Evolutionary conservation across 768 basidiomycete genomes (phyloP), one percentile per base, ranked within the genome.

Genomic region (Favolaschia claudopus): DNA sequence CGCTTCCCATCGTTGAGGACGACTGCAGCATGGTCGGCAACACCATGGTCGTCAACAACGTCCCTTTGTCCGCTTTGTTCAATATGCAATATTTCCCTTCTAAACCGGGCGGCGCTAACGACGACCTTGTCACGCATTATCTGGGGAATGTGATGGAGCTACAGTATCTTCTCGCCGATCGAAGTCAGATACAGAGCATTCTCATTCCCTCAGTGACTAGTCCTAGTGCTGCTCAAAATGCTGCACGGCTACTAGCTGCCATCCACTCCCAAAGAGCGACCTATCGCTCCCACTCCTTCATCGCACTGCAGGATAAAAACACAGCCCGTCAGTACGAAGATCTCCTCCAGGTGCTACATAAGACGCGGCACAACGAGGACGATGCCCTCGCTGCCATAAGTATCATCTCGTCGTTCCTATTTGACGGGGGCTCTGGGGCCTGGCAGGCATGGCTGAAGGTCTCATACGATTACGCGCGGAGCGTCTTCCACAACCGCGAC

Each of bases 371-470:
- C 67, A 81, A 76, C 15, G 82, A 86, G 48, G 89, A 89, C 32
- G 89, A 92, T 63, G 92, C 92, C 20, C 88, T 93, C 76, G 89
- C 91, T 0, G 89, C 89, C 4, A 76, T 94, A 19, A 89, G 89
- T 58, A 77, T 91, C 65, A 84, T 94, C 27, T 92, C 91, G 17
- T 82, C 85, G 38, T 86, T 87, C 75, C 85, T 93, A 51, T 93
- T 94, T 75, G 83, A 85, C 13, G 92, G 92, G 4, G 91, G 92
- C 6, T 74, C 77, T 10, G 91, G 92, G 4, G 72, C 77, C 37
- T 94, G 92, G 92, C 71, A 80, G 24, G 63, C 77, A 15, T 94
- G 89, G 78, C 84, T 94, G 50, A 67, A 77, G 24, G 77, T 90
- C 42, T 88, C 89, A 10, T 81, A 79, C 62, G 55, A 64, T 1